A percentile compares a stretch with the other conserved stretches of the same genome.
Evolutionary conservation across 805 yeast species (phyloP).

Genomic region (Saturnispora silvae): DNA sequence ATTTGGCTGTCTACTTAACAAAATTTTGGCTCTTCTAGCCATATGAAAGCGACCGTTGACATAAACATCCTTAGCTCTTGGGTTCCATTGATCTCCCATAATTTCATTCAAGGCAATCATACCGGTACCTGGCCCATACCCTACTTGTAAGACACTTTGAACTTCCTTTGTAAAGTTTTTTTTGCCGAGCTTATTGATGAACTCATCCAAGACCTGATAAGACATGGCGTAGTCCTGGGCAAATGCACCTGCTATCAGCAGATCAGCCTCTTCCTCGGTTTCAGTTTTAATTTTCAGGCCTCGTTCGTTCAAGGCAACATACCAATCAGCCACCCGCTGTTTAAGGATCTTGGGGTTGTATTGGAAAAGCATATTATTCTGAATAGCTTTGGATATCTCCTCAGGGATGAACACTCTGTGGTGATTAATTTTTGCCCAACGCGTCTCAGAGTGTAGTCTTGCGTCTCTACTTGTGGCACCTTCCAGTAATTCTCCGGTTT

Average conservation of each 20-base stretch:
- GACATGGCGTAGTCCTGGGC: conserved; percentile 70
- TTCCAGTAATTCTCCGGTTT: conserved; percentile 22
- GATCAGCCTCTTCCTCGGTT: conserved; percentile 51
- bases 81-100: conserved; percentile 54
- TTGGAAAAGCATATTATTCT: conserved; percentile 50
- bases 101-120: conserved; percentile 79
- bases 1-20: conserved; percentile 58
- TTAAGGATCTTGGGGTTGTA: conserved; percentile 56
- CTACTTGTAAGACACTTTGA: conserved; percentile 59
- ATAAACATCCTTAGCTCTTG: conserved; percentile 58
- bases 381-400: conserved; percentile 45
- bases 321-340: conserved; percentile 36
- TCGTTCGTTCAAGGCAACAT: conserved; percentile 33
- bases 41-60: conserved; percentile 61
- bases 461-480: conserved; percentile 40
- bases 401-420: conserved; percentile 46
- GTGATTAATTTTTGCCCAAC: conserved; percentile 44
- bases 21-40: conserved; percentile 69
- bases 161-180: conserved; percentile 45
- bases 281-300: conserved; percentile 37
- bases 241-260: conserved; percentile 71
- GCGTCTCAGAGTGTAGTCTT: conserved; percentile 48
- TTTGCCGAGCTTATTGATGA: conserved; percentile 43
- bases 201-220: conserved; percentile 55
- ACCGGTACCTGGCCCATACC: conserved; percentile 90